These are phyloP conservation scores for Calocera viscosa DNA, from an alignment of 768 basidiomycete species.

Conservation along the genomic window DNA sequence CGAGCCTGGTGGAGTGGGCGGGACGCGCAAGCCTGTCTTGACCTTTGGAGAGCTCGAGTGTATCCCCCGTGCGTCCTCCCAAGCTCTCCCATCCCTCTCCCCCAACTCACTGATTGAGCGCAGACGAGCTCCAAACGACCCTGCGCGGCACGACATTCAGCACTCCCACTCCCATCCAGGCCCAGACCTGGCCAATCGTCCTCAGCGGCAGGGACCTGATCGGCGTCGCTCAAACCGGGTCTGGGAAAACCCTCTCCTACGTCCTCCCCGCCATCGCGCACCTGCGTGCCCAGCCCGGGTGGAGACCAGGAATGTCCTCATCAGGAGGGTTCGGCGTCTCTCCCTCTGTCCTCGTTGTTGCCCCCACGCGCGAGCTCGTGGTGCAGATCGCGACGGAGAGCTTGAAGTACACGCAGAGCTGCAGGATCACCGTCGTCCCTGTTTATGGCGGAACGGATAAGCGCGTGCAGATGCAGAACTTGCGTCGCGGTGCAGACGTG, in stretches of 20 bases:
- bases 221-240: conserved; percentile 34
- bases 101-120: background rate
- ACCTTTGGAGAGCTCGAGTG: background rate
- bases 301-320: background rate
- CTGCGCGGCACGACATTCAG: conserved; percentile 16
- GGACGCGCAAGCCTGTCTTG: background rate
- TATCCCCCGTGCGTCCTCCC: background rate
- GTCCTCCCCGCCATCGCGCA: conserved; percentile 27
- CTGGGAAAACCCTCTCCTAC: conserved; percentile 38
- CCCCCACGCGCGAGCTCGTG: conserved; percentile 35
- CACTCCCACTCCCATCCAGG: conserved; percentile 34
- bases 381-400: conserved; percentile 33
- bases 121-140: background rate
- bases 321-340: background rate
- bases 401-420: conserved; percentile 13
- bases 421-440: conserved; percentile 4
- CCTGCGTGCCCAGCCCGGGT: background rate
- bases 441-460: conserved; percentile 22
- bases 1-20: background rate
- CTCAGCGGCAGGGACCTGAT: conserved; percentile 35
- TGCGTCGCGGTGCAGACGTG: conserved; percentile 85
- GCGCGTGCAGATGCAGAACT: conserved; percentile 44
- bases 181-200: conserved; percentile 32
- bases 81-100: background rate
- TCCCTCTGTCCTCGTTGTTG: conserved; percentile 25